These are phyloP conservation scores for Sarcocystis neurona DNA, from an alignment of 169 alveolate genomes.

Conservation along the genomic window DNA sequence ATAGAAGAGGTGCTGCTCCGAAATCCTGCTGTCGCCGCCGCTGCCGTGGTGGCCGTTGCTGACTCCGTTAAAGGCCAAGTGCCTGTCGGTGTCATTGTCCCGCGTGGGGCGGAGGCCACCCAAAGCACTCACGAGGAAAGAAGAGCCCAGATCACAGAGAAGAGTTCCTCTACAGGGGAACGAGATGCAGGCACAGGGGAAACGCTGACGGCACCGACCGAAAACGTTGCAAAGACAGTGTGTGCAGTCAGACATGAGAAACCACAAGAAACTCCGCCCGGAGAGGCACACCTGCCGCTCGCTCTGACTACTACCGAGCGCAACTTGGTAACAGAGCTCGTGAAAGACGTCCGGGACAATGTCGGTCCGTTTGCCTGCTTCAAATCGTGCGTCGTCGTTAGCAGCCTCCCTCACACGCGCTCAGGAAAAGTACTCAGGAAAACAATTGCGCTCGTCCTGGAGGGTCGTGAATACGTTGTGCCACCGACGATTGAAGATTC, in stretches of 20 bases:
- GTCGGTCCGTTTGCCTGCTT: constrained; percentile 91
- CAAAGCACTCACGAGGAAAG: constrained; percentile 53
- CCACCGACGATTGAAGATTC: constrained; percentile 87
- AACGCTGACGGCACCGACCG: no score
- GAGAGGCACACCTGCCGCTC: constrained; percentile 69
- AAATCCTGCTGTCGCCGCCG: constrained; percentile 82
- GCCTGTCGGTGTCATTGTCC: constrained; percentile 83
- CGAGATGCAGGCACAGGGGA: no score
- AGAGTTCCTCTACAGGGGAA: no score
- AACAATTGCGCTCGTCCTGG: constrained; percentile 81
- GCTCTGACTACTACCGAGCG: no score
- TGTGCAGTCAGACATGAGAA: no score
- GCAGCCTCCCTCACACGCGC: constrained; percentile 86
- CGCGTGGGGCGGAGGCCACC: constrained; percentile 69
- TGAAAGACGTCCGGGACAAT: constrained; percentile 71
- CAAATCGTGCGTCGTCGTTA: constrained; percentile 63
- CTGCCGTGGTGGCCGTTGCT: constrained; percentile 88
- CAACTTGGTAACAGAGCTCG: constrained; percentile 65
- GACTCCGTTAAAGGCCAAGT: constrained; percentile 89
- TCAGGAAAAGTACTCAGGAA: constrained; percentile 91
- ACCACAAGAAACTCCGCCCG: no score
- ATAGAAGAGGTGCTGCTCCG: constrained; percentile 86
- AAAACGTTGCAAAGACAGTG: no score
- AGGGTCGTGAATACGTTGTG: constrained; percentile 72
- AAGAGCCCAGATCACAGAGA: constrained; percentile 75